phyloP scores from a whole-genome alignment of 345 rosid genomes.

The Eucalyptus marginata region DNA sequence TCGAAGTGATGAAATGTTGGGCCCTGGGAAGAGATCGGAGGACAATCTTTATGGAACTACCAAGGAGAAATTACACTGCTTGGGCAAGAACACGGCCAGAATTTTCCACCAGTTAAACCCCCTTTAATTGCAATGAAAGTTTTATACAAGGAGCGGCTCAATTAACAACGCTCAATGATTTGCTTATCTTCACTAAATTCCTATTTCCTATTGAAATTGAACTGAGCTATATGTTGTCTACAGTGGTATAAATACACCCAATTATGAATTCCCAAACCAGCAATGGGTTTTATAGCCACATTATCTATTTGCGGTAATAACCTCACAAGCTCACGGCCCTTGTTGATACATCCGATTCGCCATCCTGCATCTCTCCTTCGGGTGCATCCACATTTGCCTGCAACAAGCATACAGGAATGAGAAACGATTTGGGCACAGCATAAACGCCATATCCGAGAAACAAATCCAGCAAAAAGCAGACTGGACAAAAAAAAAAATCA shows the following conservation, averaged over 20 bases:
- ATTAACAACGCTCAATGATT: neutral
- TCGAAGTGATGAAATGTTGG: neutral
- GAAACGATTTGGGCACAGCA: neutral
- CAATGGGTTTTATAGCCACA: slow-evolving; percentile 11
- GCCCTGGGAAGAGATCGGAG: neutral
- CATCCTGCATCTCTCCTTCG: slow-evolving; percentile 37
- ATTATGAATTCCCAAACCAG: neutral
- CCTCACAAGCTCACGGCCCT: slow-evolving; percentile 74
- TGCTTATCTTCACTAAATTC: neutral
- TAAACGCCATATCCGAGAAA: neutral
- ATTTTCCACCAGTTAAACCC: neutral
- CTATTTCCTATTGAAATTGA: neutral
- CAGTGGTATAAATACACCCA: slow-evolving; percentile 20
- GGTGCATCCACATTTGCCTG: slow-evolving; percentile 1
- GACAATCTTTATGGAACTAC: neutral
- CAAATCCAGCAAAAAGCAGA: neutral
- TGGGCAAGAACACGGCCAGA: neutral
- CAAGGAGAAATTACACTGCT: neutral
- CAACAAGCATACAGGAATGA: neutral
- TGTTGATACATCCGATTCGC: slow-evolving; percentile 35
- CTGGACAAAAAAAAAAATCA: neutral
- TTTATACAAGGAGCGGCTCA: neutral
- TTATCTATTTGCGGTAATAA: neutral
- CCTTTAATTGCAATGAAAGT: neutral
- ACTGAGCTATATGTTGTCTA: neutral